Conservation (phyloP, 129 eudicot species). For the Deinandra increscens region DNA sequence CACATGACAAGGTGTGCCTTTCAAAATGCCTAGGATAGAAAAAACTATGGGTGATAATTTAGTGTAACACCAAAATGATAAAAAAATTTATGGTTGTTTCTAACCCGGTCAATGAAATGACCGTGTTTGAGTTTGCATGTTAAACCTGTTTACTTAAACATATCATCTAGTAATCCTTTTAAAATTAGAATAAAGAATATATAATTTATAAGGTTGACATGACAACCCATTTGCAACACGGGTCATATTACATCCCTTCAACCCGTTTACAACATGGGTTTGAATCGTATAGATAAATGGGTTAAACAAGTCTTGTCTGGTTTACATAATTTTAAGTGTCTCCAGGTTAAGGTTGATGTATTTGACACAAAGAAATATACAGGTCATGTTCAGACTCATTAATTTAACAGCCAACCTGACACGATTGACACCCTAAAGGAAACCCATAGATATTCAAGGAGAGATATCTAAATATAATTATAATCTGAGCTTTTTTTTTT, state of each 20-base stretch:
- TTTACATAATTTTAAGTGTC: background rate
- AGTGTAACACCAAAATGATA: too few relatives aligned
- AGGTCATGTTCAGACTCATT: too few relatives aligned
- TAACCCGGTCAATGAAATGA: background rate
- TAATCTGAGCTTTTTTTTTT: too few relatives aligned
- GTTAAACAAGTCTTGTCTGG: background rate
- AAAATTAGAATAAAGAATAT: background rate
- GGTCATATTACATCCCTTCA: background rate
- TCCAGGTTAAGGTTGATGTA: background rate
- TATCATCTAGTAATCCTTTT: background rate
- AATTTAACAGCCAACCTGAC: too few relatives aligned
- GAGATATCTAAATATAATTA: background rate
- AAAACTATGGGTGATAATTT: background rate
- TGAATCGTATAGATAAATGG: background rate
- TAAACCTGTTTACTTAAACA: too few relatives aligned
- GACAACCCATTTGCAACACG: too few relatives aligned
- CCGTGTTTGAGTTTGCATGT: too few relatives aligned
- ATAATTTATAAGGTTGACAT: background rate
- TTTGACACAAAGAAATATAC: background rate
- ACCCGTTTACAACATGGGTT: background rate
- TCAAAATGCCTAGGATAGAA: too few relatives aligned
- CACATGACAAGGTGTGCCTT: background rate
- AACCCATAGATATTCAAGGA: constrained; percentile 1
- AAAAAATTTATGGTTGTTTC: background rate
- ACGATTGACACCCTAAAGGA: background rate